Conservation (phyloP, 768 basidiomycete species). For the Phaeotremella skinneri region DNA sequence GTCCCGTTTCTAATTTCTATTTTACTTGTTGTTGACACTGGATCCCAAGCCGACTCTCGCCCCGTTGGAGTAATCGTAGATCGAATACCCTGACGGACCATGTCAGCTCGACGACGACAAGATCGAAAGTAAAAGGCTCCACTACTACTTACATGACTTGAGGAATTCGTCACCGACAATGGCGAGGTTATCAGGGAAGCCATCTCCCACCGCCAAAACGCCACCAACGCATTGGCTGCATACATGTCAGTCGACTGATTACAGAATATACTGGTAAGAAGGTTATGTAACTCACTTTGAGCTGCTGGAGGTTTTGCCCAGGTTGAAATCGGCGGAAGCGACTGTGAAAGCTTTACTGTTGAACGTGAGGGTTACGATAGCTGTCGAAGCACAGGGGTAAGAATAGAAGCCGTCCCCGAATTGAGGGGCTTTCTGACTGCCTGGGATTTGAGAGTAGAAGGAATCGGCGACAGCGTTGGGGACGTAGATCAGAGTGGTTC, state of each 20-base stretch:
- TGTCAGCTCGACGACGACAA: conserved; percentile 14
- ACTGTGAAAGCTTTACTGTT: conserved; percentile 55
- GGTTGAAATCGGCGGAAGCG: conserved; percentile 59
- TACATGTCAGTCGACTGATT: background rate
- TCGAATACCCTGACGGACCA: conserved; percentile 58
- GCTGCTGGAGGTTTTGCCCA: conserved; percentile 54
- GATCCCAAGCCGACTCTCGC: conserved; percentile 62
- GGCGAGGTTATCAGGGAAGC: conserved; percentile 59
- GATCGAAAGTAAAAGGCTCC: background rate
- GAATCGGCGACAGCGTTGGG: conserved; percentile 54
- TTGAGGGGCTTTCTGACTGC: conserved; percentile 53
- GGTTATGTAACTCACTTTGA: conserved; percentile 44
- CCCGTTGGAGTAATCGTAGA: conserved; percentile 62
- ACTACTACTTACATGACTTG: conserved; percentile 61
- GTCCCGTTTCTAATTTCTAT: background rate
- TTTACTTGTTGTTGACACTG: conserved; percentile 51
- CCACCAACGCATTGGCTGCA: conserved; percentile 61
- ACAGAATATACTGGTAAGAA: background rate
- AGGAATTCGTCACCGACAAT: conserved; percentile 67
- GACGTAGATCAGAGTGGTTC: conserved; percentile 66
- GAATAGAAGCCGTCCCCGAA: conserved; percentile 60
- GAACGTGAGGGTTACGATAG: conserved; percentile 56
- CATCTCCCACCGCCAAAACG: conserved; percentile 56
- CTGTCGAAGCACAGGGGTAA: conserved; percentile 57
- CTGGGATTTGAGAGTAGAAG: conserved; percentile 63